Base-by-base conservation (phyloP, 2,329 filamentous ascomycete genomes). In the Diaporthe caulivora region DNA sequence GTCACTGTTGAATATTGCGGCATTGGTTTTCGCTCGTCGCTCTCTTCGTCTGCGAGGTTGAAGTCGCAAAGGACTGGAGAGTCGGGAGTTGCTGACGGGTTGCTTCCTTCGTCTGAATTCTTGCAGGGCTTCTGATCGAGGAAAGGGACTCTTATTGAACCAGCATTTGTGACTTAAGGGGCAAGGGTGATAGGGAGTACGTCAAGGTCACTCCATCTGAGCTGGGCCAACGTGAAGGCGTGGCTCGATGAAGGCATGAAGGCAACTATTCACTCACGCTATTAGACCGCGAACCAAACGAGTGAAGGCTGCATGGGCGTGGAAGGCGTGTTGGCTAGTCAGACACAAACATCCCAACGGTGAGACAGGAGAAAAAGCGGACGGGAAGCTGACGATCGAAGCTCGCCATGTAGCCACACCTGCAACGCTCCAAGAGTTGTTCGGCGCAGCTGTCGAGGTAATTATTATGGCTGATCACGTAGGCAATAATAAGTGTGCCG, bases 221-320 rank as follows among this genome's bases (percentile, higher is more conserved):
- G 62, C 62, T 40, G 62, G 26, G 47, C 47, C n/a, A 47, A n/a
- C 62, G 29, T n/a, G 29, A 21, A 26, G 47, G 62, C 44, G 44
- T 67, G 62, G 47, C 62, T 67, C 62, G 40, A 67, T 67, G 62
- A 31, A 67, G 62, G 62, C 62, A 67, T 67, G 47, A 67, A 67
- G 62, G 62, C 62, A 67, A 53, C 47, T 62, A 17, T 17, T 40
- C 29, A 40, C 44, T 40, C 47, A 67, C 62, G 62, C 62, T 67
- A 53, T 53, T 53, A 53, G 62, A 51, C 44, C 62, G 62, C 62
- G 62, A 67, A 67, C 62, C 62, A 67, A 53, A 67, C 47, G 62
- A 67, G 62, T 40, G 29, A 44, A 8, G n/a, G 62, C 31, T 13
- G 62, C 44, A 47, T 37, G 62, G 44, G 62, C 62, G 11, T 10